Conservation (phyloP, 768 basidiomycete species). For the Sarcodon aspratus region DNA sequence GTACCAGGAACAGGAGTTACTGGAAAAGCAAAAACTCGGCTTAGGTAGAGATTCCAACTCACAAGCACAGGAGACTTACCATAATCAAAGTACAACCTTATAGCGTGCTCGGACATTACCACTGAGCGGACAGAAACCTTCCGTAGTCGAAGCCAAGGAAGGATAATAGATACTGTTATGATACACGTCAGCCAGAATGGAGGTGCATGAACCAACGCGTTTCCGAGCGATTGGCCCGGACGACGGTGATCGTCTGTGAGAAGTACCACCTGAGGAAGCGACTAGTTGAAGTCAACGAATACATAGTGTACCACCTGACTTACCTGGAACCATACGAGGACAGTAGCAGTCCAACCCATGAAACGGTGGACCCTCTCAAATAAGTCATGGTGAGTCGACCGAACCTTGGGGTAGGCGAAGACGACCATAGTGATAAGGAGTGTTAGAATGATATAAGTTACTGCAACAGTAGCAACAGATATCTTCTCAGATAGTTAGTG, state of each 20-base stretch:
- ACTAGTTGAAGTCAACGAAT: not conserved
- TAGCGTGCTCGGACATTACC: constrained; percentile 43
- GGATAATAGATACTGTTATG: constrained; percentile 40
- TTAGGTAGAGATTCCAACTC: constrained; percentile 2
- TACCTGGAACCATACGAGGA: constrained; percentile 44
- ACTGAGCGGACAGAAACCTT: constrained; percentile 42
- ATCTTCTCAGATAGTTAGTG: constrained; percentile 21
- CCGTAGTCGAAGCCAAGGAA: constrained; percentile 50
- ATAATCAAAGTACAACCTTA: constrained; percentile 49
- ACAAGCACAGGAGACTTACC: constrained; percentile 19
- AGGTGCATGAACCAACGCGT: constrained; percentile 29
- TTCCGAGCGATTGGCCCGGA: constrained; percentile 24
- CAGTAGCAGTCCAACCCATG: constrained; percentile 41
- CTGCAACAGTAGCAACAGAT: constrained; percentile 33
- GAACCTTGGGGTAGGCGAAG: constrained; percentile 39
- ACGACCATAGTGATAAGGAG: constrained; percentile 36
- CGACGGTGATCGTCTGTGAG: constrained; percentile 41
- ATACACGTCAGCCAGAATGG: constrained; percentile 49
- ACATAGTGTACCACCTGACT: constrained; percentile 3
- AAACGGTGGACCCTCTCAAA: constrained; percentile 50
- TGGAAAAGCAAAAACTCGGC: constrained; percentile 9
- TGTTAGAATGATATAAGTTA: constrained; percentile 40
- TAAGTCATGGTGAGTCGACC: constrained; percentile 34
- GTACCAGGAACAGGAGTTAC: constrained; percentile 21
- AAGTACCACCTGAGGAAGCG: constrained; percentile 28